These are phyloP conservation scores for Tetradesmus obliquus DNA, from an alignment of 139 green algal species.

Conservation along the genomic window DNA sequence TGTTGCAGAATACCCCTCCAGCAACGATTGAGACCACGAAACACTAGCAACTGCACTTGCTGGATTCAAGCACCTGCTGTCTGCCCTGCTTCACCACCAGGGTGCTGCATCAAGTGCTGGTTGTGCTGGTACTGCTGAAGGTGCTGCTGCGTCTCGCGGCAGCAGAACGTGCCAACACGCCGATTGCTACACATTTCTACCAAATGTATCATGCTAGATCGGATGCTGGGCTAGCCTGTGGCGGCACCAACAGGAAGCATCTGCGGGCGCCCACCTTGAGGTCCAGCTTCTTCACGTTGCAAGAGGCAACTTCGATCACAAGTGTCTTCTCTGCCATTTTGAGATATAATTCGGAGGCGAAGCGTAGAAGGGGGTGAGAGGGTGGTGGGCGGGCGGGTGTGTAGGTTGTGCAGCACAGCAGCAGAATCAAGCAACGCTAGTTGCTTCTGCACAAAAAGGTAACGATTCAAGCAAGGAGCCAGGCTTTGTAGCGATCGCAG, in stretches of 20 bases:
- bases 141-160: not conserved
- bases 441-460: not conserved
- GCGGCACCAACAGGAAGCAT: not conserved
- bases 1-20: too few species aligned
- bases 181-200: not conserved
- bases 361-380: not conserved
- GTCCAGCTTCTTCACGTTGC: slow-evolving; percentile 70
- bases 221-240: not conserved
- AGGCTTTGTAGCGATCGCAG: not conserved
- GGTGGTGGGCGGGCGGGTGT: not conserved
- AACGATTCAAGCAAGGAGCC: not conserved
- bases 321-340: slow-evolving; percentile 55
- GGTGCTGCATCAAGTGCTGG: not conserved
- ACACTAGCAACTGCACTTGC: too few species aligned
- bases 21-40: too few species aligned
- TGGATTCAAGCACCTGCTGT: not conserved
- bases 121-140: not conserved
- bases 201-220: not conserved
- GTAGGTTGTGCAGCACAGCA: not conserved
- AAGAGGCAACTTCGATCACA: slow-evolving; percentile 51
- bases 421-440: not conserved
- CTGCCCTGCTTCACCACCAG: not conserved
- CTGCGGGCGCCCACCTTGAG: slow-evolving; percentile 51
- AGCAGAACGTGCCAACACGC: not conserved
- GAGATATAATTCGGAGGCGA: not conserved